Evolutionary conservation across 2,329 filamentous ascomycete genomes (phyloP), one percentile per base, ranked within the genome.

Genomic region (Colletotrichum kahawae): DNA sequence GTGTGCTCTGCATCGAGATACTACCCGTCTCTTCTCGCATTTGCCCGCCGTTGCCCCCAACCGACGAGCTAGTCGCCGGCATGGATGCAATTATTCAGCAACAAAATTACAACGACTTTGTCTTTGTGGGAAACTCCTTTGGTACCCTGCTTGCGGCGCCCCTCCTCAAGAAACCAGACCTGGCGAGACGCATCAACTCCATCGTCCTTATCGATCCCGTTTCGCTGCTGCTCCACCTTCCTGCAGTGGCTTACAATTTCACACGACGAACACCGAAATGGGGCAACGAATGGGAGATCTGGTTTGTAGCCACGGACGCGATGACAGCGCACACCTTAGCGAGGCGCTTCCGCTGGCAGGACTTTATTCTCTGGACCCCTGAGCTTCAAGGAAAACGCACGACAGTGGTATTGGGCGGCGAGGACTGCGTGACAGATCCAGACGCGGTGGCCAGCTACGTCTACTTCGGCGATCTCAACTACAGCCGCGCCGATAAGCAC

Each of bases 211-310:
- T 90, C 71, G 89, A 95, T 79, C 93, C 93, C 0, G 91, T 95
- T 12, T 91, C 89, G n/a, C 88, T 95, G 65, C 83, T 94, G 70
- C 86, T 95, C 43, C 93, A 95, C 80, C 87, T 93, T 36, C 93
- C 93, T 2, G 88, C 93, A 75, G 91, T 95, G 29, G 91, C 93
- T 7, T 94, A 92, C 86, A 95, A 95, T 82, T 95, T 95, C 80
- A 92, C 90, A 10, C 84, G 88, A 75, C 84, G 90, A 27, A 81
- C 77, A 68, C 90, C 90, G 2, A 84, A 77, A 80, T 84, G 74
- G 76, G 92, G 93, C 24, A 94, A 93, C 77, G 92, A 95, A 82
- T 92, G 91, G 85, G 90, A 93, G 80, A 84, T 95, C 14, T 93
- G 91, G 87, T 95, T 93, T 78, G 93, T 94, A 80, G 93, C 91